A percentile compares a stretch with the other conserved stretches of the same genome.
These are phyloP conservation scores for Diaporthe sp. DNA, from an alignment of 2,329 filamentous ascomycete species.

Conservation along the genomic window DNA sequence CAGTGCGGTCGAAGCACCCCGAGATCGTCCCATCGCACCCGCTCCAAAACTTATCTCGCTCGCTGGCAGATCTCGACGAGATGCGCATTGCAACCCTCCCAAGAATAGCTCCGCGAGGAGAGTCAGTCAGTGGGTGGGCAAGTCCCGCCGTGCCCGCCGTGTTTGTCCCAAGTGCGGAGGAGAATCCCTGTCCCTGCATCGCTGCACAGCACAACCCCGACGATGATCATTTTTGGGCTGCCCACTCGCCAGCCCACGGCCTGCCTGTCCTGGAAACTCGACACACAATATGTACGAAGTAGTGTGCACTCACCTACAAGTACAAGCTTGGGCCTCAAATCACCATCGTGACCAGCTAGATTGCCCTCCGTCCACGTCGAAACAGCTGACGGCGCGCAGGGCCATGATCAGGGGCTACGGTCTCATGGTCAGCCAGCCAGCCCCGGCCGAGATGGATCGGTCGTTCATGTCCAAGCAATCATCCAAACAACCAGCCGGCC, in stretches of 20 bases:
- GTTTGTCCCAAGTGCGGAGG: slow-evolving; percentile 20
- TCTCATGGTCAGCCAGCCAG: background rate
- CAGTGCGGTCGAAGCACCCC: background rate
- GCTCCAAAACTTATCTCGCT: slow-evolving; percentile 30
- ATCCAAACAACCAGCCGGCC: slow-evolving; percentile 12
- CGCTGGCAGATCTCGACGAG: slow-evolving; percentile 18
- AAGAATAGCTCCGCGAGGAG: slow-evolving; percentile 10
- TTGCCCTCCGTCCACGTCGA: background rate
- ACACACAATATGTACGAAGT: background rate
- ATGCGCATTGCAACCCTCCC: slow-evolving; percentile 12
- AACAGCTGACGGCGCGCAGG: background rate
- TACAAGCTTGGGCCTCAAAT: background rate
- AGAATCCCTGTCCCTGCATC: slow-evolving; percentile 21
- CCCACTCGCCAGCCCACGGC: background rate
- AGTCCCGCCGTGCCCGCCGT: background rate
- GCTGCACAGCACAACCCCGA: slow-evolving; percentile 12
- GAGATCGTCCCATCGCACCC: slow-evolving; percentile 25
- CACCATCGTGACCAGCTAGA: background rate
- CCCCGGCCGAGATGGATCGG: slow-evolving; percentile 6
- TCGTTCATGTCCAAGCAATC: background rate
- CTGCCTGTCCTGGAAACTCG: background rate
- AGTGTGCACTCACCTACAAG: background rate
- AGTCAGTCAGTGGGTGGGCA: background rate
- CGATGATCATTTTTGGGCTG: slow-evolving; percentile 25
- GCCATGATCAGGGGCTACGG: background rate